phyloP scores from a whole-genome alignment of 2,329 filamentous ascomycete species.

The Claviceps capensis region DNA sequence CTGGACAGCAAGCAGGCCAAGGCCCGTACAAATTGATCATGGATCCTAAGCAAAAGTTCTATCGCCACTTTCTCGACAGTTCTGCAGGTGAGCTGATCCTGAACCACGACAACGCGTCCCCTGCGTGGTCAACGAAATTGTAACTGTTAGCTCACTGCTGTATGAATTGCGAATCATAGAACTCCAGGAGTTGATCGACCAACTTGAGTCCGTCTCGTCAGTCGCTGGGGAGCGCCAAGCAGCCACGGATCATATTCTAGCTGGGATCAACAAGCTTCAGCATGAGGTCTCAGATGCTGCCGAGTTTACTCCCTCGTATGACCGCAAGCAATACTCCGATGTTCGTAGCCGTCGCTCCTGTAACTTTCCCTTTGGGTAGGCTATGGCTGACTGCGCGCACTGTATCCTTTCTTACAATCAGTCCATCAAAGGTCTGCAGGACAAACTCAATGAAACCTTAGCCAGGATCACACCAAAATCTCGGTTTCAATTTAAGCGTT shows the following conservation, averaged over 20 bases:
- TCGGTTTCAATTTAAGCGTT: constrained; percentile 66
- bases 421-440: constrained; percentile 68
- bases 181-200: constrained; percentile 62
- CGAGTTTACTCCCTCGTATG: constrained; percentile 73
- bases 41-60: constrained; percentile 61
- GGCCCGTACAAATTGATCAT: constrained; percentile 9
- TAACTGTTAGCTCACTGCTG: background rate
- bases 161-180: constrained; percentile 29
- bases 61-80: constrained; percentile 68
- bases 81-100: constrained; percentile 47
- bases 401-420: constrained; percentile 17
- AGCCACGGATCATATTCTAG: constrained; percentile 67
- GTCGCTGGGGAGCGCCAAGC: constrained; percentile 63
- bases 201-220: constrained; percentile 47
- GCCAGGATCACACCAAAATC: constrained; percentile 57
- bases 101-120: background rate
- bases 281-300: constrained; percentile 75
- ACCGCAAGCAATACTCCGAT: constrained; percentile 74
- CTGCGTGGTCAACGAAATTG: background rate
- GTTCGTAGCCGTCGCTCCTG: constrained; percentile 27
- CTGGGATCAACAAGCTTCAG: constrained; percentile 66
- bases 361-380: no score
- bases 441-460: constrained; percentile 60
- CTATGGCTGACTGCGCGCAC: background rate
- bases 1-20: background rate